Percentiles rank a stretch among this genome's conserved stretches.
Conservation (phyloP, 2,329 filamentous ascomycete species). For the Malbranchea cinnamomea region DNA sequence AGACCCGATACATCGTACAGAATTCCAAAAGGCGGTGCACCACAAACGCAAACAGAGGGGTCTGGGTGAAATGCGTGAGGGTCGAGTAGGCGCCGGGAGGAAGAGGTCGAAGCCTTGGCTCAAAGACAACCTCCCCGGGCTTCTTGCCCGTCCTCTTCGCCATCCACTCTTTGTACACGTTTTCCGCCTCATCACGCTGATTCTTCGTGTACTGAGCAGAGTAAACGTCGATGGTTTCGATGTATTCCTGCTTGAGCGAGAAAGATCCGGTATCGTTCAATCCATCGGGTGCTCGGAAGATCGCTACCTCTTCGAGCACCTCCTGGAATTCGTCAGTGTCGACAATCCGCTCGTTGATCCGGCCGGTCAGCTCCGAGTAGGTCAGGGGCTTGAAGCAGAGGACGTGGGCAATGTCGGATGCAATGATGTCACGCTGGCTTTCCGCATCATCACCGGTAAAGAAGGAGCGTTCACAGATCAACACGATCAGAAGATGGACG, state of each 20-base stretch:
- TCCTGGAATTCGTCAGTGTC: constrained; percentile 79
- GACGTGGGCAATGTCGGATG: constrained; percentile 81
- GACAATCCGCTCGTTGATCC: constrained; percentile 75
- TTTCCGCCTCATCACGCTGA: constrained; percentile 87
- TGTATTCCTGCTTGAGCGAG: constrained; percentile 71
- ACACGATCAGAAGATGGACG: constrained; percentile 78
- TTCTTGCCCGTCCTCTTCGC: constrained; percentile 75
- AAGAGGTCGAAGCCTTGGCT: constrained; percentile 68
- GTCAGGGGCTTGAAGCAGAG: constrained; percentile 93
- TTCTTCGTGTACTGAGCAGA: constrained; percentile 95
- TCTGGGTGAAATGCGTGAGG: constrained; percentile 66
- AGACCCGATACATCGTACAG: constrained; percentile 51
- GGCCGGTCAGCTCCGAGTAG: constrained; percentile 77
- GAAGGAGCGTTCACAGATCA: constrained; percentile 76
- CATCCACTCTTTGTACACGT: constrained; percentile 72
- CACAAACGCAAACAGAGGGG: constrained; percentile 75
- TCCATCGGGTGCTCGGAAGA: constrained; percentile 79
- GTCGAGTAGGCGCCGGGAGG: constrained; percentile 60
- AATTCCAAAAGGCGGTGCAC: constrained; percentile 81
- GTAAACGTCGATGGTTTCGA: constrained; percentile 86
- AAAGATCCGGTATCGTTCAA: constrained; percentile 88
- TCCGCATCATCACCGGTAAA: constrained; percentile 33
- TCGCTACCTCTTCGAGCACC: constrained; percentile 74
- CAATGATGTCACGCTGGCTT: constrained; percentile 56
- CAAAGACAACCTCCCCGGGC: constrained; percentile 73